Percentiles rank a stretch among this genome's conserved stretches.
phyloP scores from a whole-genome alignment of 2,329 filamentous ascomycete species.

The Ustulina deusta region DNA sequence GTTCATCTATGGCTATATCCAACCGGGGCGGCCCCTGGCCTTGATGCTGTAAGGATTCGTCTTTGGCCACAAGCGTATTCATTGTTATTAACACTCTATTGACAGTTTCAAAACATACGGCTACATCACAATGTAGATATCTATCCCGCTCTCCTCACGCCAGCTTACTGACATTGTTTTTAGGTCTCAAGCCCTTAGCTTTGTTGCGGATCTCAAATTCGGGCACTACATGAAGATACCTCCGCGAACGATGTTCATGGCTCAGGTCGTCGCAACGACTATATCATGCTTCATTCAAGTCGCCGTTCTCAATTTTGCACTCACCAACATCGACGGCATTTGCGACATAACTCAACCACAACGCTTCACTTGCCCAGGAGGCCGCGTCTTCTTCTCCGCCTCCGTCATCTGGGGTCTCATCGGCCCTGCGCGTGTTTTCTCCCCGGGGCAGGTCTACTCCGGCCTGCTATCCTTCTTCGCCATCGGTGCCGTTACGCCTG shows the following conservation, averaged over 20 bases:
- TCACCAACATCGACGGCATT: conserved; percentile 71
- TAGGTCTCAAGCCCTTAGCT: conserved; percentile 70
- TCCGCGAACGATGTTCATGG: conserved; percentile 71
- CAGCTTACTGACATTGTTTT: conserved; percentile 34
- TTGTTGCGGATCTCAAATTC: conserved; percentile 75
- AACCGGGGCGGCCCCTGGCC: conserved; percentile 76
- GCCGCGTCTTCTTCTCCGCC: conserved; percentile 73
- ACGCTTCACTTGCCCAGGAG: conserved; percentile 73
- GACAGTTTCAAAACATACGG: conserved; percentile 72
- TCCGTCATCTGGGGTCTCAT: conserved; percentile 77
- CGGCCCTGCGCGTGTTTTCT: conserved; percentile 73
- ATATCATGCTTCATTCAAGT: conserved; percentile 76
- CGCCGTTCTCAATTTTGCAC: conserved; percentile 71
- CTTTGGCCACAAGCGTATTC: not conserved
- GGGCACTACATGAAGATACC: conserved; percentile 81
- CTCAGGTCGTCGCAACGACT: conserved; percentile 74
- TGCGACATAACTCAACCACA: conserved; percentile 69
- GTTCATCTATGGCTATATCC: conserved; percentile 80
- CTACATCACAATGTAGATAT: conserved; percentile 67
- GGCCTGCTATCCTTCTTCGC: conserved; percentile 71
- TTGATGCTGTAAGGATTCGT: conserved; percentile 72
- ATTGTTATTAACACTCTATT: conserved; percentile 38
- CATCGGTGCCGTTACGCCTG: conserved; percentile 65
- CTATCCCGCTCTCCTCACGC: conserved; percentile 38
- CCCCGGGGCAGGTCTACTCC: conserved; percentile 70